phyloP scores from a whole-genome alignment of 768 basidiomycete species.

The Kwoniella sp. region DNA sequence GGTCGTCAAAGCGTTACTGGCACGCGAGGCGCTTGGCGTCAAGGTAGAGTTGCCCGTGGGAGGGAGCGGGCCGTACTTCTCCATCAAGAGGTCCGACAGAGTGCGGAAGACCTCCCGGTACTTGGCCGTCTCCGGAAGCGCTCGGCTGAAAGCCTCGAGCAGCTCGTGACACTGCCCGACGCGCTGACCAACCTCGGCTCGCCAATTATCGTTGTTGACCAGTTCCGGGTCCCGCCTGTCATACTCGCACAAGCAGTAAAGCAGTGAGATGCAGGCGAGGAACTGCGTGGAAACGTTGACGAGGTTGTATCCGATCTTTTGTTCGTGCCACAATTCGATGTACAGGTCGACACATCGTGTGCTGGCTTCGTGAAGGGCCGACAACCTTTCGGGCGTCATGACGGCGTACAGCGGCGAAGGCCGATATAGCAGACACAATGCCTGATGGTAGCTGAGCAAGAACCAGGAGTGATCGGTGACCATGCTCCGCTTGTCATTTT shows the following conservation, averaged over 20 bases:
- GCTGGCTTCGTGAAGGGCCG: conserved; percentile 17
- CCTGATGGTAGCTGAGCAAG: conserved; percentile 25
- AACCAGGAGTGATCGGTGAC: conserved; percentile 26
- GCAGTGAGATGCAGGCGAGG: conserved; percentile 23
- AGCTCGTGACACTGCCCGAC: conserved; percentile 15
- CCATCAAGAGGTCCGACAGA: conserved; percentile 14
- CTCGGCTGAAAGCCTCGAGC: conserved; percentile 19
- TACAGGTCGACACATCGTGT: conserved; percentile 22
- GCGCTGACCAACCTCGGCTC: conserved; percentile 4
- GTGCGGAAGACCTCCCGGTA: conserved; percentile 18
- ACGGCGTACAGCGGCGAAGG: conserved; percentile 29
- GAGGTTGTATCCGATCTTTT: conserved; percentile 25
- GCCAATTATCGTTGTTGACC: conserved; percentile 9
- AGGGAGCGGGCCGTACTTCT: conserved; percentile 16
- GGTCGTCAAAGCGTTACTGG: not conserved
- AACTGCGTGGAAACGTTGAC: conserved; percentile 27
- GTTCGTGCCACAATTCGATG: conserved; percentile 17
- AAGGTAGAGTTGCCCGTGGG: too few relatives aligned
- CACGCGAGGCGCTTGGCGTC: not conserved
- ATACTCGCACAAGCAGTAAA: conserved; percentile 30
- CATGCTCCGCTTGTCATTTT: conserved; percentile 15
- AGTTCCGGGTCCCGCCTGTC: conserved; percentile 13
- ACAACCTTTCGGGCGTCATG: conserved; percentile 12
- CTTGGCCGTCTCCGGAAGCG: conserved; percentile 19
- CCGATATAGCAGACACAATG: conserved; percentile 20